A percentile compares a stretch with the other conserved stretches of the same genome.
Conservation (phyloP, 768 basidiomycete species). For the Boletus reticuloceps region DNA sequence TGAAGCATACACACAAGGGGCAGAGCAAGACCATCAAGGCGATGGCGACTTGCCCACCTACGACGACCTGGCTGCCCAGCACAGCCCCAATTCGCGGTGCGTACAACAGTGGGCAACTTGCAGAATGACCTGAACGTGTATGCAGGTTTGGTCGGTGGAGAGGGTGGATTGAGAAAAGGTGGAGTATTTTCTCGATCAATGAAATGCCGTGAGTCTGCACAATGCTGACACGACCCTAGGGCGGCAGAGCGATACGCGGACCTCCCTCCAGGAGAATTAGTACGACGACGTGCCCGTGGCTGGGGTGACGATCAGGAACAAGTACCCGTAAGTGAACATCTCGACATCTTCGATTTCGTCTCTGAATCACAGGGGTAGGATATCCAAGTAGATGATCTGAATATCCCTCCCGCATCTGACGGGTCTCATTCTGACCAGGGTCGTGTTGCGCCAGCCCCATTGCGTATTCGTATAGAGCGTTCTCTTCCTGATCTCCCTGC, state of each 20-base stretch:
- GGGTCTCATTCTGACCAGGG: constrained; percentile 7
- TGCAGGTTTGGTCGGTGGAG: constrained; percentile 81
- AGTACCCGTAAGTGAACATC: constrained; percentile 12
- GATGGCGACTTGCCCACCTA: constrained; percentile 72
- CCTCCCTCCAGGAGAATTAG: constrained; percentile 54
- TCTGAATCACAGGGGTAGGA: constrained; percentile 14
- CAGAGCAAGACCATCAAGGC: constrained; percentile 42
- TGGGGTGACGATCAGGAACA: constrained; percentile 55
- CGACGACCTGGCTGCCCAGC: constrained; percentile 71
- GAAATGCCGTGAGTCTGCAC: not conserved
- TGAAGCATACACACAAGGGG: constrained; percentile 26
- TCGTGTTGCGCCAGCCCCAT: constrained; percentile 12
- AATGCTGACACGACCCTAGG: constrained; percentile 36
- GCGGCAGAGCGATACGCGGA: constrained; percentile 82
- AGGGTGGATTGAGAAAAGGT: constrained; percentile 90
- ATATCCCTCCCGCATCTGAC: constrained; percentile 1
- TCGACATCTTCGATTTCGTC: not conserved
- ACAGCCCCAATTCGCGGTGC: constrained; percentile 81
- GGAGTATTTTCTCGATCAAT: constrained; percentile 5
- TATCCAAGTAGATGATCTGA: constrained; percentile 9
- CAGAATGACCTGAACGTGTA: not conserved
- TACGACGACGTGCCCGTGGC: constrained; percentile 59
- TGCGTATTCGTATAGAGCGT: constrained; percentile 47
- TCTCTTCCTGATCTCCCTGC: constrained; percentile 30
- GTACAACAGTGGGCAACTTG: constrained; percentile 15